phyloP scores from a whole-genome alignment of 2,329 filamentous ascomycete species.

The Ophiostoma triangulosporum region DNA sequence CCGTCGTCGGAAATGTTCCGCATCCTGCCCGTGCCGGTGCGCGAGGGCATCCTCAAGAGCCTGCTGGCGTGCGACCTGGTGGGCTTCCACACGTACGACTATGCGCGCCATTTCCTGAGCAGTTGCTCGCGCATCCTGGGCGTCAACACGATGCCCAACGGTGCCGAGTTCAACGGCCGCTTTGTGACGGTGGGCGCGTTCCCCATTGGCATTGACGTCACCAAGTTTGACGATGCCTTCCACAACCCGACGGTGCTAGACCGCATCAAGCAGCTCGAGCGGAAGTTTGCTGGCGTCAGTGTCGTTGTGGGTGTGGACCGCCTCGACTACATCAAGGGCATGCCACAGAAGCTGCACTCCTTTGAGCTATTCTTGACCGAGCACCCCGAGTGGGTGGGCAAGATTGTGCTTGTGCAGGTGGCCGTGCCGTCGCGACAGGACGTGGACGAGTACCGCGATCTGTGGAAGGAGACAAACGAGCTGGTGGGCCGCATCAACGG shows the following conservation, averaged over 20 bases:
- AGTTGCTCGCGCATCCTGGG: slow-evolving; percentile 85
- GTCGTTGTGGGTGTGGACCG: slow-evolving; percentile 94
- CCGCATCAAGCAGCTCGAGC: slow-evolving; percentile 69
- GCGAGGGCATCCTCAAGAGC: slow-evolving; percentile 75
- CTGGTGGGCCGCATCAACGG: slow-evolving; percentile 94
- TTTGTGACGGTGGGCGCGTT: slow-evolving; percentile 89
- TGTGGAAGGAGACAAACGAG: slow-evolving; percentile 91
- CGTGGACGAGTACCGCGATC: slow-evolving; percentile 94
- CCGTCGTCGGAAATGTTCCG: slow-evolving; percentile 95
- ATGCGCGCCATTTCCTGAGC: slow-evolving; percentile 93
- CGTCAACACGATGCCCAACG: slow-evolving; percentile 76
- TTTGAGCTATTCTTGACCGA: slow-evolving; percentile 94
- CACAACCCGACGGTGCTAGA: slow-evolving; percentile 76
- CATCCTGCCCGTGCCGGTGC: slow-evolving; percentile 85
- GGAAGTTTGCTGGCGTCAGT: slow-evolving; percentile 92
- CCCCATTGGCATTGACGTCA: slow-evolving; percentile 93
- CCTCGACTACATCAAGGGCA: slow-evolving; percentile 96
- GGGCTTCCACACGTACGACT: slow-evolving; percentile 98
- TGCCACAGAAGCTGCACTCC: slow-evolving; percentile 92
- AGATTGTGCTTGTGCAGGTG: slow-evolving; percentile 91
- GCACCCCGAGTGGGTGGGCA: slow-evolving; percentile 95
- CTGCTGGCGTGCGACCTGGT: slow-evolving; percentile 89
- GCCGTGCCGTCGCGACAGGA: slow-evolving; percentile 90
- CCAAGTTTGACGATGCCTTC: slow-evolving; percentile 85
- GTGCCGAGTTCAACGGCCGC: slow-evolving; percentile 79